Evolutionary conservation across 768 basidiomycete genomes (phyloP).

Genomic region (Leccinum sublutescens): DNA sequence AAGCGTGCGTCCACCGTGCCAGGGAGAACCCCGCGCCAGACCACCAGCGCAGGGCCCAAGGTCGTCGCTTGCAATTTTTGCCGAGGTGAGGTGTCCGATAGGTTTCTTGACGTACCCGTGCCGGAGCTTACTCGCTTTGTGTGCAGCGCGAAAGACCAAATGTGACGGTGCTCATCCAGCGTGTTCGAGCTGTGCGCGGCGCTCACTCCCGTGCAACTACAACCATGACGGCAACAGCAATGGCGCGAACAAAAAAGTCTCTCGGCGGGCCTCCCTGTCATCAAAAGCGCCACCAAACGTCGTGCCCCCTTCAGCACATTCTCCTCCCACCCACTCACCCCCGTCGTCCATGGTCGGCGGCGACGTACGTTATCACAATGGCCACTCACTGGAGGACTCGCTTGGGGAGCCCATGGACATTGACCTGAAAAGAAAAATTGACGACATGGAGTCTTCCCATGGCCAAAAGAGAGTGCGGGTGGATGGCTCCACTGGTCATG

Average conservation of each 20-base stretch:
- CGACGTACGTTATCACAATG: conserved; percentile 33
- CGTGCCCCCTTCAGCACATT: conserved; percentile 38
- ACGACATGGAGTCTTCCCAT: conserved; percentile 50
- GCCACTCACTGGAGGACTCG: conserved; percentile 40
- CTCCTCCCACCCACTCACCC: conserved; percentile 57
- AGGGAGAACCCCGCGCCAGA: conserved; percentile 55
- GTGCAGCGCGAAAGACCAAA: conserved; percentile 79
- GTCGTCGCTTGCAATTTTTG: conserved; percentile 90
- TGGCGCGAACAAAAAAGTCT: conserved; percentile 36
- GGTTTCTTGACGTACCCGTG: conserved; percentile 2
- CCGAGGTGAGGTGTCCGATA: conserved; percentile 54
- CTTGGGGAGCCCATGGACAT: conserved; percentile 45
- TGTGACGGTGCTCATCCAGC: conserved; percentile 86
- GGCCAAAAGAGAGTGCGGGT: conserved; percentile 74
- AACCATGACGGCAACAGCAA: conserved; percentile 55
- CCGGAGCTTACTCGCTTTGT: conserved; percentile 1
- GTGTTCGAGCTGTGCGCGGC: conserved; percentile 78
- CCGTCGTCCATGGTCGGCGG: conserved; percentile 36
- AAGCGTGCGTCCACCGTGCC: conserved; percentile 70
- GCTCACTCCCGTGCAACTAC: conserved; percentile 76
- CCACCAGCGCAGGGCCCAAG: conserved; percentile 73
- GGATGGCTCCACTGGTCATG: conserved; percentile 46
- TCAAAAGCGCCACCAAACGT: conserved; percentile 34
- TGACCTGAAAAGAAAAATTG: conserved; percentile 61
- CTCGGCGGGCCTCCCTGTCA: conserved; percentile 53